Evolutionary conservation across 306 rosid genomes (phyloP), one percentile per base, ranked within the genome.

Genomic region (Lathyrus tuberosus): DNA sequence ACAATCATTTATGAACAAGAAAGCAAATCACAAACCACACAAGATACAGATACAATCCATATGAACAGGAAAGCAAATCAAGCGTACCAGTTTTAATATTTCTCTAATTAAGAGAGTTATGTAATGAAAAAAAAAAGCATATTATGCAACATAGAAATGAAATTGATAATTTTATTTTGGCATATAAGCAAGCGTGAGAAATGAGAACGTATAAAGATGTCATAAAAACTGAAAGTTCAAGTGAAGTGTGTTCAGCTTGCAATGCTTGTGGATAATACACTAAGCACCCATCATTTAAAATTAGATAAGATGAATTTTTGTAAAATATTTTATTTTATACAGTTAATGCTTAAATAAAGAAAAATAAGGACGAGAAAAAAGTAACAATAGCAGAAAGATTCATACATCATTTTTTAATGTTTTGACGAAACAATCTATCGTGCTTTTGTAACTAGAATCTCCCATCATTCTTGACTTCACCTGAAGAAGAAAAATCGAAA

Each of bases 391-490:
- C n/a, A 49, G 62, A 49, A 79, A 61, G 65, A 63, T 71, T 42
- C 88, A 31, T 90, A 94, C 98, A 69, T 94, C 97, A 69, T 94
- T 94, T 77, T 79, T 94, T 47, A 94, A 81, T 67, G 98, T 94
- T 80, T 86, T 90, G 82, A 90, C 2, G 52, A 94, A 88, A 80
- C 98, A 94, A 80, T 94, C 98, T 28, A 94, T 28, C 11, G 96
- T 94, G 88, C 76, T 85, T 88, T 83, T 94, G 90, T 94, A 94
- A 70, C 89, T 60, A 63, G 97, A 61, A 78, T 94, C 97, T 20
- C 96, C 98, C 98, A 94, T 94, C 97, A 94, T 94, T 84, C 97
- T 90, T 22, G 98, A 94, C 81, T 94, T 94, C 33, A 94, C 97
- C 98, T 94, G 89, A 15, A 73, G 64, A 52, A 52, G 13, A 65